Base-by-base conservation (phyloP, 345 rosid species). In the Pseudoturritis turrita region DNA sequence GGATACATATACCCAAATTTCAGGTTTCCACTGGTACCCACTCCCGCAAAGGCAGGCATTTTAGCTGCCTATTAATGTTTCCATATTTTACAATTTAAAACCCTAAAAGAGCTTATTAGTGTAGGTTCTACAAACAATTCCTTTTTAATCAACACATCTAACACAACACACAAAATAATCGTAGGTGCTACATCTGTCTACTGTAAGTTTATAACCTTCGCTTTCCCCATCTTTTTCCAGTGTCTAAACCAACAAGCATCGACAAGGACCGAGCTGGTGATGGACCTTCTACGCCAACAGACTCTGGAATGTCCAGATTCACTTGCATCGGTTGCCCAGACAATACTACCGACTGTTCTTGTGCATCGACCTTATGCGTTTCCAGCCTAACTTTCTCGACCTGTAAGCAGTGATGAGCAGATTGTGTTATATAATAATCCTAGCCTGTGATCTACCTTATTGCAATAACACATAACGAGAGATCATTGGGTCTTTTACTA, bases 261-360 rank as follows among this genome's bases (percentile, higher is more conserved):
- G 91, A 79, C 15, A 89, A 83, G 31, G 93, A 81, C 54, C 64
- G 59, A 29, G 74, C 76, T 8, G 81, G 89, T 40, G 80, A 65
- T 59, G 85, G 90, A 29, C 84, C 70, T 54, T 81, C 82, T 11
- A 95, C 39, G 66, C 96, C 98, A 78, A 89, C 76, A 39, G 99
- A 91, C 76, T 89, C 96, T 23, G 96, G 96, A 74, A 89, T 89
- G 77, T 95, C 97, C 43, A 91, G 88, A 81, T 80, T 82, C 65
- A 47, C 81, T 60, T 75, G 78, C 89, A 78, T 76, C 11, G 90
- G 71, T 51, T 82, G 80, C 37, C 72, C 83, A 12, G 52, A 62
- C 33, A 61, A 83, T 56, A 65, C 75, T 40, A 72, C 78, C 23
- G 73, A 88, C 78, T 78, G 73, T 56, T 55, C 66, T 31, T 84